Conservation (phyloP, 257 asterid species). For the Solanum chilense region DNA sequence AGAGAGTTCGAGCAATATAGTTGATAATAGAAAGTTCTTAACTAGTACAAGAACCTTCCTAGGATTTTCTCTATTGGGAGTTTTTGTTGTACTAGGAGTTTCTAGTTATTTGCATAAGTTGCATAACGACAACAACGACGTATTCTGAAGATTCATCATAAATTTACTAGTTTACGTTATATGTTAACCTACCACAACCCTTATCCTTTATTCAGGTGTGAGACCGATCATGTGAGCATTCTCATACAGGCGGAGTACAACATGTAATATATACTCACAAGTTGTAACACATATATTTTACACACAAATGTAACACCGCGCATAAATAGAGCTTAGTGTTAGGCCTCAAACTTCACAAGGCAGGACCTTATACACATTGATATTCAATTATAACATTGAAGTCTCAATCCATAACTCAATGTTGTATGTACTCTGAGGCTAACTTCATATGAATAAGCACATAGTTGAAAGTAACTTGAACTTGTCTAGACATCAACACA, state of each 20-base stretch:
- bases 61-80: neutral
- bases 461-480: neutral
- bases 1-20: neutral
- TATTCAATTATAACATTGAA: neutral
- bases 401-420: neutral
- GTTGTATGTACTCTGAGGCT: neutral
- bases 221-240: neutral
- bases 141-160: neutral
- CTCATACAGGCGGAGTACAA: neutral
- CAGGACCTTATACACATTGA: neutral
- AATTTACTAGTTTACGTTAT: neutral
- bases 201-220: neutral
- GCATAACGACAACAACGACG: neutral
- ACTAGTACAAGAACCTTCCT: neutral
- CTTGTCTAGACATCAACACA: neutral
- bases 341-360: neutral
- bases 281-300: neutral
- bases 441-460: neutral
- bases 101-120: neutral
- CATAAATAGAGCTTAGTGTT: neutral
- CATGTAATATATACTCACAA: neutral
- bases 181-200: neutral
- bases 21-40: neutral
- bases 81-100: neutral
- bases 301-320: neutral